Conservation (phyloP, 306 rosid genomes). For the Biancaea sappan region DNA sequence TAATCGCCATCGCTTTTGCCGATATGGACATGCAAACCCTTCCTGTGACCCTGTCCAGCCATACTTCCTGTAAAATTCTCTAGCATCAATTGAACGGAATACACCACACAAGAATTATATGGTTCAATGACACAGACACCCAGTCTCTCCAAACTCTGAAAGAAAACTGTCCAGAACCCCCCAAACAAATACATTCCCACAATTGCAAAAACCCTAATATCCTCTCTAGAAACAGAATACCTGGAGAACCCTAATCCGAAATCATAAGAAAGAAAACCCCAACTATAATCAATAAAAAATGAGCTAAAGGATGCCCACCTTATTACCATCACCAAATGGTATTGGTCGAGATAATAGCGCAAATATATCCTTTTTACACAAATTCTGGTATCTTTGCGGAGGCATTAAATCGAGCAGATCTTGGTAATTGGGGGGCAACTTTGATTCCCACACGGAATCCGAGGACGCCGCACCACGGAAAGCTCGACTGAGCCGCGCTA, state of each 20-base stretch:
- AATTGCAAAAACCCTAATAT: not conserved
- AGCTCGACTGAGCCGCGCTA: conserved; percentile 79
- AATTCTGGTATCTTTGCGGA: conserved; percentile 51
- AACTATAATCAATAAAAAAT: not conserved
- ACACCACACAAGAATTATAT: not conserved
- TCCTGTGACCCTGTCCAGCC: conserved; percentile 85
- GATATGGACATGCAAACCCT: conserved; percentile 69
- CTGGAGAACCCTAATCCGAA: not conserved
- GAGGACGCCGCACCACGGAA: conserved; percentile 94
- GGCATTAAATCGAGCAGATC: conserved; percentile 71
- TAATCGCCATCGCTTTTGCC: conserved; percentile 75
- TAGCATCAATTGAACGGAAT: conserved; percentile 5
- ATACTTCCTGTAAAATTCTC: conserved; percentile 64
- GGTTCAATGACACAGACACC: conserved; percentile 27
- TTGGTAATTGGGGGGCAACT: conserved; percentile 76
- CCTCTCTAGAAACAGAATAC: not conserved
- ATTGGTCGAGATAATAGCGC: conserved; percentile 69
- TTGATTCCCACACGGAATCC: conserved; percentile 79
- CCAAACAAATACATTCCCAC: not conserved
- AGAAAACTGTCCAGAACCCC: not conserved
- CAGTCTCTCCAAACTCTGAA: conserved; percentile 38
- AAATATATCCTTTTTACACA: conserved; percentile 74
- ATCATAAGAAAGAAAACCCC: not conserved
- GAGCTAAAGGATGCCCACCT: conserved; percentile 49
- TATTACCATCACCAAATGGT: conserved; percentile 68